Evolutionary conservation across 2,329 filamentous ascomycete species (phyloP).

Genomic region (Paramyrothecium sp.): DNA sequence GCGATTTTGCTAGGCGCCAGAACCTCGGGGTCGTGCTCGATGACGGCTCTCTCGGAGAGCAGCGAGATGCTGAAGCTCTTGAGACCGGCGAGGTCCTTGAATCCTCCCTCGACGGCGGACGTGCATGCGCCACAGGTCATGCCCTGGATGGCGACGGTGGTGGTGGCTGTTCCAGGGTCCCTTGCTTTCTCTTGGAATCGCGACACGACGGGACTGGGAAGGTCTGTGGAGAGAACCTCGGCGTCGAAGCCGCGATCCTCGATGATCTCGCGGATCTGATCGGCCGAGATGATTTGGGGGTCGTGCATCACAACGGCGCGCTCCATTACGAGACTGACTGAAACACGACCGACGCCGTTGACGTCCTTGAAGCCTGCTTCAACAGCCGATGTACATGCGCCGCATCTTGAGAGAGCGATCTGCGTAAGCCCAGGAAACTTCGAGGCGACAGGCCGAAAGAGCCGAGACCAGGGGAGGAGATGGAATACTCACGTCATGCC

Average conservation of each 20-base stretch:
- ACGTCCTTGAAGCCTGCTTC: slow-evolving; percentile 86
- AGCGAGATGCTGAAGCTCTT: slow-evolving; percentile 79
- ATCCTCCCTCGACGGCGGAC: slow-evolving; percentile 77
- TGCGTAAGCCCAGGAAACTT: slow-evolving; percentile 22
- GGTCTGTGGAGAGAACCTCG: slow-evolving; percentile 78
- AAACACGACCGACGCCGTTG: slow-evolving; percentile 79
- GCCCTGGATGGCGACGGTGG: slow-evolving; percentile 76
- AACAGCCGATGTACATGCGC: slow-evolving; percentile 92
- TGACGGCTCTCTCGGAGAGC: slow-evolving; percentile 79
- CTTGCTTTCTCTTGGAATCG: slow-evolving; percentile 31
- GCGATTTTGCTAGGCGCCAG: slow-evolving; percentile 52
- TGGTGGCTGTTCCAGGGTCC: slow-evolving; percentile 52
- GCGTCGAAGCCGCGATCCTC: slow-evolving; percentile 93
- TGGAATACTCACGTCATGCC: slow-evolving; percentile 70
- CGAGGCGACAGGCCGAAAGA: slow-evolving; percentile 4
- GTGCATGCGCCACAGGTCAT: slow-evolving; percentile 94
- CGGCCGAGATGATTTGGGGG: slow-evolving; percentile 68
- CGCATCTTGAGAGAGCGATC: slow-evolving; percentile 62
- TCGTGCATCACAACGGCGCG: slow-evolving; percentile 94
- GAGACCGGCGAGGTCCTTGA: slow-evolving; percentile 72
- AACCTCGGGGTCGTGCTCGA: slow-evolving; percentile 69
- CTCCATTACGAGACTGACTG: slow-evolving; percentile 92
- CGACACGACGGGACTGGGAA: slow-evolving; percentile 53
- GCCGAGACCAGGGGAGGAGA: slow-evolving; percentile 14
- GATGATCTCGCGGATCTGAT: slow-evolving; percentile 79